A percentile compares a stretch with the other conserved stretches of the same genome.
Evolutionary conservation across 805 yeast species (phyloP).

Genomic region (Pichia membranifaciens): DNA sequence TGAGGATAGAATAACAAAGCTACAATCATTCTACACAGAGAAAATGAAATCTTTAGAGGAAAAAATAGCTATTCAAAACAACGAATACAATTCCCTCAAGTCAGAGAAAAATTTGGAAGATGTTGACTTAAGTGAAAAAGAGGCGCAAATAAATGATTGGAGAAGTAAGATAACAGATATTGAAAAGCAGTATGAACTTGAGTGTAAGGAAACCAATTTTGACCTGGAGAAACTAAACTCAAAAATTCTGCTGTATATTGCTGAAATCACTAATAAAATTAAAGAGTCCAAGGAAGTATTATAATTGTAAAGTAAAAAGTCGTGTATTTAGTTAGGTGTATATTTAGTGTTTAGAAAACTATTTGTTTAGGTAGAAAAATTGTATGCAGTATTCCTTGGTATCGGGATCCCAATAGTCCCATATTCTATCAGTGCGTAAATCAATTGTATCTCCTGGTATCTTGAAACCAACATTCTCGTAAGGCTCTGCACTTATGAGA

Average conservation of each 20-base stretch:
- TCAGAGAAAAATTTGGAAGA: constrained; percentile 44
- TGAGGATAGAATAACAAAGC: constrained; percentile 42
- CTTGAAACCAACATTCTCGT: constrained; percentile 71
- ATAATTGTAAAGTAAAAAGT: neutral
- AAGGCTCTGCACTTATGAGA: constrained; percentile 85
- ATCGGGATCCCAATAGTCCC: constrained; percentile 74
- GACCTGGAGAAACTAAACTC: constrained; percentile 52
- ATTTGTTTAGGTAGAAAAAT: constrained; percentile 42
- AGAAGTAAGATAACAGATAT: constrained; percentile 31
- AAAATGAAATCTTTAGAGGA: constrained; percentile 39
- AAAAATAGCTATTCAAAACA: constrained; percentile 38
- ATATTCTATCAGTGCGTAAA: constrained; percentile 37
- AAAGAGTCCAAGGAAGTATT: constrained; percentile 11
- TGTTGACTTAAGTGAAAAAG: constrained; percentile 43
- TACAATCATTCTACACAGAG: constrained; percentile 38
- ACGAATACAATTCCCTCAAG: constrained; percentile 42
- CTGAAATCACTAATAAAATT: constrained; percentile 40
- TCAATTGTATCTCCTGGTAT: constrained; percentile 59
- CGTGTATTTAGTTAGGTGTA: neutral
- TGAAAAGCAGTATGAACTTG: constrained; percentile 43
- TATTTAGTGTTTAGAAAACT: neutral
- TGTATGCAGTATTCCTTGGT: constrained; percentile 66
- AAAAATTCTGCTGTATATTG: constrained; percentile 48
- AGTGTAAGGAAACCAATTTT: constrained; percentile 45
- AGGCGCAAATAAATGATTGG: constrained; percentile 39